A percentile compares a stretch with the other conserved stretches of the same genome.
phyloP scores from a whole-genome alignment of 345 rosid genomes.

The Anacardium occidentale region DNA sequence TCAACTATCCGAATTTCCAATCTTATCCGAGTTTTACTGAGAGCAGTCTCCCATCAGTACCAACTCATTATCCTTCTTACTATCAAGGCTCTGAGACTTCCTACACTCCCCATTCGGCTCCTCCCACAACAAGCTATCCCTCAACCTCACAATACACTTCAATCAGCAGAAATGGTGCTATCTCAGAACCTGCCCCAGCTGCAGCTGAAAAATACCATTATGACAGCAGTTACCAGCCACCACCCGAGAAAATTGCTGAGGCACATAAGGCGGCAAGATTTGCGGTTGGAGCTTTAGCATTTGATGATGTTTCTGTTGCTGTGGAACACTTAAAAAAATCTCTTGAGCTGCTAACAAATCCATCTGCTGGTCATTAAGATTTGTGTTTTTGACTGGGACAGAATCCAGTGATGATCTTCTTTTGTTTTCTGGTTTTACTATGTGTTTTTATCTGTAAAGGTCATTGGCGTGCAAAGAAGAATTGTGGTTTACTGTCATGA shows the following conservation, averaged over 20 bases:
- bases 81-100: constrained; percentile 69
- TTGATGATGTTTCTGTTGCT: constrained; percentile 85
- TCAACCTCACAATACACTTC: constrained; percentile 51
- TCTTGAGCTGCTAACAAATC: constrained; percentile 80
- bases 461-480: constrained; percentile 16
- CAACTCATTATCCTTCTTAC: constrained; percentile 58
- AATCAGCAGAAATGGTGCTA: constrained; percentile 46
- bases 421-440: background rate
- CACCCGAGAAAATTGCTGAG: constrained; percentile 81
- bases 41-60: constrained; percentile 69
- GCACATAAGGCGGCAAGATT: constrained; percentile 98
- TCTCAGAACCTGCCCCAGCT: constrained; percentile 42
- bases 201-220: constrained; percentile 53
- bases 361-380: constrained; percentile 46
- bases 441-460: constrained; percentile 30
- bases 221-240: constrained; percentile 82
- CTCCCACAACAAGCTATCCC: constrained; percentile 51
- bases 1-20: constrained; percentile 67
- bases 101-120: constrained; percentile 54
- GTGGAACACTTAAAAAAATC: constrained; percentile 77
- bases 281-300: constrained; percentile 96
- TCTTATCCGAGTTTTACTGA: constrained; percentile 86
- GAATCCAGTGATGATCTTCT: background rate
- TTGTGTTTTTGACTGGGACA: background rate
- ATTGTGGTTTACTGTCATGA: background rate